These are phyloP conservation scores for Aphanomyces euteiches DNA, from an alignment of 352 stramenopile genomes.

Conservation along the genomic window DNA sequence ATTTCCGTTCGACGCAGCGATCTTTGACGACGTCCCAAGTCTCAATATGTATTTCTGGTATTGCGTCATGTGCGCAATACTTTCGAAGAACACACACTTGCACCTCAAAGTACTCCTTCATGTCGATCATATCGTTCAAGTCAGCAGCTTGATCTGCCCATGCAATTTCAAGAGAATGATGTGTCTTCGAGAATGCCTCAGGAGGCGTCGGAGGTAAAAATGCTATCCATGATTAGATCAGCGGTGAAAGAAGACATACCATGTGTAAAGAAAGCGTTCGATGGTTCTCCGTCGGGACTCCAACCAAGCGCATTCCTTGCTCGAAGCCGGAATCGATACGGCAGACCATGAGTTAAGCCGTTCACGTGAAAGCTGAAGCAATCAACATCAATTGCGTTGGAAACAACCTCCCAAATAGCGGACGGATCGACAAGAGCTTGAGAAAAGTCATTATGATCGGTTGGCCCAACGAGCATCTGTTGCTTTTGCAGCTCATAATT, in stretches of 20 bases:
- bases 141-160: slow-evolving; percentile 31
- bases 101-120: slow-evolving; percentile 35
- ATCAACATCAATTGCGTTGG: slow-evolving; percentile 33
- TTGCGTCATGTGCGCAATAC: slow-evolving; percentile 16
- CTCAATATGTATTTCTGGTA: slow-evolving; percentile 9
- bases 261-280: slow-evolving; percentile 35
- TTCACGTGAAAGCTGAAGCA: slow-evolving; percentile 9
- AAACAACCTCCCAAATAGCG: slow-evolving; percentile 11
- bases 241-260: slow-evolving; percentile 24
- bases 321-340: slow-evolving; percentile 35
- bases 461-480: slow-evolving; percentile 2
- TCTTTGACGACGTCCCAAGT: slow-evolving; percentile 29
- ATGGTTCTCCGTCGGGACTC: slow-evolving; percentile 16
- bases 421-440: slow-evolving; percentile 14
- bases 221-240: slow-evolving; percentile 16
- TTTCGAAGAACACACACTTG: slow-evolving; percentile 35
- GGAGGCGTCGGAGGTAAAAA: slow-evolving; percentile 37
- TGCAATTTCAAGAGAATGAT: slow-evolving; percentile 37
- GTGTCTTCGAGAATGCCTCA: slow-evolving; percentile 32
- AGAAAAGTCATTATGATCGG: neutral
- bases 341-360: slow-evolving; percentile 11
- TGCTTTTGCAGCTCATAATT: slow-evolving; percentile 34
- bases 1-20: neutral
- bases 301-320: slow-evolving; percentile 34
- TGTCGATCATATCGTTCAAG: neutral